Evolutionary conservation across 176 grass and related monocot genomes (phyloP).

Genomic region (Aechmea fasciata): DNA sequence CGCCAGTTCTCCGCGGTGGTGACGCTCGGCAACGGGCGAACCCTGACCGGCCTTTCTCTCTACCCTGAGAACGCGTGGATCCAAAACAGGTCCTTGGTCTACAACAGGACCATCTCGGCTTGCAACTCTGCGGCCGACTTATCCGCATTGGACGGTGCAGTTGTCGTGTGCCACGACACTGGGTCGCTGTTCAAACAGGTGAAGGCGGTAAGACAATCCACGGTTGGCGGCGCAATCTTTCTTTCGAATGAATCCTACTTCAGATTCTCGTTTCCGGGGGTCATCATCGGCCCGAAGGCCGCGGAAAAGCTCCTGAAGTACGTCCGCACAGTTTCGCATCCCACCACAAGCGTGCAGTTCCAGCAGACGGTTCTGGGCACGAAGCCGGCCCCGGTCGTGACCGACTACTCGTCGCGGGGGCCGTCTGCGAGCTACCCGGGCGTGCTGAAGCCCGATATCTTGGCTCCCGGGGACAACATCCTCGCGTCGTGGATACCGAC

Average conservation of each 20-base stretch:
- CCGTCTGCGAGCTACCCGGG: constrained; percentile 39
- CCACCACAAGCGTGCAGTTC: not conserved
- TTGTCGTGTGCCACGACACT: not conserved
- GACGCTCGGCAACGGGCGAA: constrained; percentile 4
- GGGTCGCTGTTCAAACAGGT: not conserved
- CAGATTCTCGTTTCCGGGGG: not conserved
- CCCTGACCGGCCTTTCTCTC: constrained; percentile 1
- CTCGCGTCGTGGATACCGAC: constrained; percentile 49
- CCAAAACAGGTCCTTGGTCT: not conserved
- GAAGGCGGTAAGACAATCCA: not conserved
- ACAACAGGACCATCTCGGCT: not conserved
- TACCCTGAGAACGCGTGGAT: not conserved
- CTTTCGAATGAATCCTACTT: not conserved
- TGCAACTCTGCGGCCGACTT: not conserved
- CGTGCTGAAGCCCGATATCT: constrained; percentile 58
- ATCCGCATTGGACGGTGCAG: not conserved
- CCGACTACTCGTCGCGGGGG: constrained; percentile 53
- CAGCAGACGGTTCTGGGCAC: constrained; percentile 41
- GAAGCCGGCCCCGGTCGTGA: constrained; percentile 42
- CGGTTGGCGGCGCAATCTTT: not conserved
- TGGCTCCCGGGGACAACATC: constrained; percentile 58
- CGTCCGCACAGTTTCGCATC: not conserved
- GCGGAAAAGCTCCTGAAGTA: not conserved
- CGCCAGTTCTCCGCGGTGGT: not conserved
- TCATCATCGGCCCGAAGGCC: not conserved